A percentile compares a stretch with the other conserved stretches of the same genome.
Conservation (phyloP, 495 filamentous ascomycete genomes). For the Lentithecium fluviatile region DNA sequence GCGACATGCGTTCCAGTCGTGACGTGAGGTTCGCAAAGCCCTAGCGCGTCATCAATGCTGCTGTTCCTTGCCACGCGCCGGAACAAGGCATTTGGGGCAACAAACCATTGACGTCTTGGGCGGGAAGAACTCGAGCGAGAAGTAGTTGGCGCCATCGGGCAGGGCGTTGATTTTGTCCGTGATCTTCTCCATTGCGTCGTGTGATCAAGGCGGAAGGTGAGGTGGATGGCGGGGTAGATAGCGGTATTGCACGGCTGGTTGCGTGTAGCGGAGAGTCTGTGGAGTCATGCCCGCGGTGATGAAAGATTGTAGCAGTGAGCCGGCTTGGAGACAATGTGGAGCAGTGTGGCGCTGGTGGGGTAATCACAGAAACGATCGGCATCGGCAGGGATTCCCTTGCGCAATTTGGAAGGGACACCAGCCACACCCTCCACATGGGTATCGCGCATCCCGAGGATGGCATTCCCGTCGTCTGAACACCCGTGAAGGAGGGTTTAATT, state of each 20-base stretch:
- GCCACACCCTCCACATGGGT: neutral
- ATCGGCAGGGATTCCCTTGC: neutral
- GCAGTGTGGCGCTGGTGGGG: conserved; percentile 17
- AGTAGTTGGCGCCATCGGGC: conserved; percentile 76
- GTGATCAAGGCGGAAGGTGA: neutral
- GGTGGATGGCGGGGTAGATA: neutral
- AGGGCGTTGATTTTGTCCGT: conserved; percentile 94
- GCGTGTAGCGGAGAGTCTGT: neutral
- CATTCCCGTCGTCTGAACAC: too few species aligned
- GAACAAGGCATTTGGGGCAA: conserved; percentile 6
- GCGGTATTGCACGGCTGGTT: neutral
- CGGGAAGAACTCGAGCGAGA: conserved; percentile 98
- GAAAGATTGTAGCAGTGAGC: conserved; percentile 3
- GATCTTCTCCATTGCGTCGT: conserved; percentile 73
- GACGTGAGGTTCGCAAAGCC: conserved; percentile 88
- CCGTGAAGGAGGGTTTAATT: too few species aligned
- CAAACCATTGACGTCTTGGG: conserved; percentile 87
- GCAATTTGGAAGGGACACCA: neutral
- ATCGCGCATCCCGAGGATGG: too few species aligned
- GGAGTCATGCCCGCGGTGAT: conserved; percentile 8
- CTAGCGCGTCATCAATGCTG: conserved; percentile 44
- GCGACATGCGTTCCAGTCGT: conserved; percentile 92
- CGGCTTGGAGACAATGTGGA: too few species aligned
- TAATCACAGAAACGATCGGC: too few species aligned
- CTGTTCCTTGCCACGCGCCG: conserved; percentile 18